Conservation (phyloP, 176 grass and related monocot species). For the Echinochloa phyllopogon region DNA sequence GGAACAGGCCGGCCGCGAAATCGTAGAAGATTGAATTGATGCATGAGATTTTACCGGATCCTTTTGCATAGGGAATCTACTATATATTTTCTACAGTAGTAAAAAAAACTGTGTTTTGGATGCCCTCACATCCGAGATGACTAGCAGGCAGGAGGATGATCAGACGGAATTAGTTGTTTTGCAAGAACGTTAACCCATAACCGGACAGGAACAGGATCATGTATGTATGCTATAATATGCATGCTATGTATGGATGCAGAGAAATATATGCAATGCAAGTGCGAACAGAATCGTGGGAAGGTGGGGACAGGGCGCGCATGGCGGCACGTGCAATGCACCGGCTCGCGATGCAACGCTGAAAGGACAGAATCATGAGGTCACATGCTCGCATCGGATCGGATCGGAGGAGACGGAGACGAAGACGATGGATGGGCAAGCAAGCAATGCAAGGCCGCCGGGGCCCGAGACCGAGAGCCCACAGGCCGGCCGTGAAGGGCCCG, state of each 20-base stretch:
- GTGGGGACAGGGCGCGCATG: conserved; percentile 20
- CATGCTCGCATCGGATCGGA: conserved; percentile 3
- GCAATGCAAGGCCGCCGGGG: not conserved
- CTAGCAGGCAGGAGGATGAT: too few relatives aligned
- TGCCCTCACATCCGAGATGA: too few relatives aligned
- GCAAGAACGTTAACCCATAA: too few relatives aligned
- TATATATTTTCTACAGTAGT: too few relatives aligned
- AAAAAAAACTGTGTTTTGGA: too few relatives aligned
- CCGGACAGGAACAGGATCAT: too few relatives aligned
- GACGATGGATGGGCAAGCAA: not conserved
- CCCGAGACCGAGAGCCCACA: not conserved
- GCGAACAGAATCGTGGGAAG: conserved; percentile 1
- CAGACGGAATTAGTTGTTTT: too few relatives aligned
- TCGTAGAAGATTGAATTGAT: not conserved
- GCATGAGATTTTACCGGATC: not conserved
- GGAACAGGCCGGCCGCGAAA: not conserved
- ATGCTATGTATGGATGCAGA: not conserved
- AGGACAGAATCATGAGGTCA: conserved; percentile 16
- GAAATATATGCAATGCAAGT: not conserved
- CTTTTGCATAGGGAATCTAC: too few relatives aligned
- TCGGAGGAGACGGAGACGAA: not conserved
- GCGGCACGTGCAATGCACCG: conserved; percentile 37
- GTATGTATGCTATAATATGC: too few relatives aligned
- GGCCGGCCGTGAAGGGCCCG: not conserved
- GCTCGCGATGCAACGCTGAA: too few relatives aligned